Percentiles rank a stretch among this genome's conserved stretches.
phyloP scores from a whole-genome alignment of 1,139 yeast genomes.

The Arxiozyma heterogenica region DNA sequence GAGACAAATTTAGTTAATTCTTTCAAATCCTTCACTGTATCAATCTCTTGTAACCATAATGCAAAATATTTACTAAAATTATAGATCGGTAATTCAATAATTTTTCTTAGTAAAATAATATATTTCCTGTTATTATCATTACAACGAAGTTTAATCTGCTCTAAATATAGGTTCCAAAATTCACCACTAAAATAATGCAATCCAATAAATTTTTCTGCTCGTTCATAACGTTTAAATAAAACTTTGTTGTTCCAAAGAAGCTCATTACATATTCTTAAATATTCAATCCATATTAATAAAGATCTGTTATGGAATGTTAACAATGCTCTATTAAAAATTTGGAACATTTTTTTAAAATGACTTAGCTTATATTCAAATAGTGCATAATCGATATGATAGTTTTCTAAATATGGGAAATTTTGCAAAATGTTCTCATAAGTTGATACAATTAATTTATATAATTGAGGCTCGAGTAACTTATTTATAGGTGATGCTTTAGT shows the following conservation, averaged over 20 bases:
- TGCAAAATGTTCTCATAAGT: slow-evolving; percentile 51
- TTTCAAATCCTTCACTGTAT: slow-evolving; percentile 30
- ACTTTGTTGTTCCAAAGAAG: slow-evolving; percentile 30
- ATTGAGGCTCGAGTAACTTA: slow-evolving; percentile 16
- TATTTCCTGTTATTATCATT: slow-evolving; percentile 34
- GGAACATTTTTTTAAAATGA: slow-evolving; percentile 39
- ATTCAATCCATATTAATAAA: slow-evolving; percentile 65
- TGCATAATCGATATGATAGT: slow-evolving; percentile 77
- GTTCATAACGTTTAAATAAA: slow-evolving; percentile 45
- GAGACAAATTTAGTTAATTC: slow-evolving; percentile 25
- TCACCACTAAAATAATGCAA: slow-evolving; percentile 62
- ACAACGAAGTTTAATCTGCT: slow-evolving; percentile 40
- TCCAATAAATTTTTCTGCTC: slow-evolving; percentile 59
- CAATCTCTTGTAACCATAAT: slow-evolving; percentile 37
- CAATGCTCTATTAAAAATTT: slow-evolving; percentile 49
- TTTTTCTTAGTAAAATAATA: slow-evolving; percentile 43
- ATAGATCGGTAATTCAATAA: slow-evolving; percentile 66
- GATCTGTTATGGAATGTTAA: slow-evolving; percentile 34
- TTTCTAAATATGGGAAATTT: slow-evolving; percentile 61
- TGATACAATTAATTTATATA: slow-evolving; percentile 28
- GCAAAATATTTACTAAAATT: slow-evolving; percentile 59
- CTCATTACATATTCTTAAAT: slow-evolving; percentile 46
- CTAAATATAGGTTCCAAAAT: slow-evolving; percentile 66
- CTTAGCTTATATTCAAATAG: slow-evolving; percentile 56
- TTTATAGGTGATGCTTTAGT: slow-evolving; percentile 22